Conservation (phyloP, 2,329 filamentous ascomycete species). For the Talaromyces sp. region DNA sequence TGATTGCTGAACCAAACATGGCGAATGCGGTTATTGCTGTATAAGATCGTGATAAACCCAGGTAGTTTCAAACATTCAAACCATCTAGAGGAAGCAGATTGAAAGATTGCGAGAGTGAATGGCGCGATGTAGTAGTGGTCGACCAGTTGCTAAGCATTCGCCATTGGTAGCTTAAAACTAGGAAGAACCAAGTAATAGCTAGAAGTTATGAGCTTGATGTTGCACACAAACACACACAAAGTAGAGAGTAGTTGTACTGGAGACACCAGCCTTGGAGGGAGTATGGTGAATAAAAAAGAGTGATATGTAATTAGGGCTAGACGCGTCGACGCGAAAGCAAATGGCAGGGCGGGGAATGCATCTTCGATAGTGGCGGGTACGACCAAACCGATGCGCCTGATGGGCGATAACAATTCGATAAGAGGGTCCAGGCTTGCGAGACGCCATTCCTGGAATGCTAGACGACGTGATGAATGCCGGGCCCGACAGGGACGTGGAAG, state of each 20-base stretch:
- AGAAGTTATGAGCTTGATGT: no score
- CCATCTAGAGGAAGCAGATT: not conserved
- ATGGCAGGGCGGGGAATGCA: slow-evolving; percentile 16
- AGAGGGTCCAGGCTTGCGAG: not conserved
- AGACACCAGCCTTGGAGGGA: not conserved
- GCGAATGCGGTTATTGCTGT: not conserved
- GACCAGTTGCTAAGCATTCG: not conserved
- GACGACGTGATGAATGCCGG: slow-evolving; percentile 10
- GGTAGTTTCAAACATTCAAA: not conserved
- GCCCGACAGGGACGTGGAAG: slow-evolving; percentile 1
- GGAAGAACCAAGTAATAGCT: not conserved
- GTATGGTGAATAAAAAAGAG: slow-evolving; percentile 12
- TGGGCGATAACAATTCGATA: not conserved
- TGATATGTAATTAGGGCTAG: slow-evolving; percentile 8
- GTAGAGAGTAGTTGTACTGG: not conserved
- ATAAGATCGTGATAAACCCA: not conserved
- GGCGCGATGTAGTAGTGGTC: not conserved
- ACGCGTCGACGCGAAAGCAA: slow-evolving; percentile 11
- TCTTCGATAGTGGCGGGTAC: slow-evolving; percentile 14
- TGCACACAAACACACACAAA: not conserved
- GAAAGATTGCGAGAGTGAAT: not conserved
- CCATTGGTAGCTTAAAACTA: not conserved
- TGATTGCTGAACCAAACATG: slow-evolving; percentile 4
- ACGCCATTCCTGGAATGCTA: slow-evolving; percentile 1
- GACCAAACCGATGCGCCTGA: slow-evolving; percentile 24